Evolutionary conservation across 2,329 filamentous ascomycete genomes (phyloP).

Genomic region (Calonectria pteridis): DNA sequence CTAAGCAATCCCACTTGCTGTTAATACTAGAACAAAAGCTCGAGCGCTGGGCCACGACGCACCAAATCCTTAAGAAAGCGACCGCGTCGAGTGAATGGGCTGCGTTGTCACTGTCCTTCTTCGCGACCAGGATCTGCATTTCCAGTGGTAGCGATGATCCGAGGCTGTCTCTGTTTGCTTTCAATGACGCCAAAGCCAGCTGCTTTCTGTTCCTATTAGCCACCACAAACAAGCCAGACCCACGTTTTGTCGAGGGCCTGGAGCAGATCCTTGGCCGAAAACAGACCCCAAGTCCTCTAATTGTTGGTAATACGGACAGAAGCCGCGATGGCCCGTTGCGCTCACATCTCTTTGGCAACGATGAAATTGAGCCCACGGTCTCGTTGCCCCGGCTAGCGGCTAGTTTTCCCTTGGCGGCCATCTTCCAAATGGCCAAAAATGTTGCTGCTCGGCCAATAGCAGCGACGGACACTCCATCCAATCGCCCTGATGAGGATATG

Average conservation of each 20-base stretch:
- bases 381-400: conserved; percentile 35
- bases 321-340: background rate
- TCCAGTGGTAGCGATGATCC: conserved; percentile 20
- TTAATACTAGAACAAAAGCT: conserved; percentile 34
- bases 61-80: conserved; percentile 30
- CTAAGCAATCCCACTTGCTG: conserved; percentile 25
- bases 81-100: conserved; percentile 24
- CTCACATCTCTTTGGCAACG: background rate
- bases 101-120: conserved; percentile 35
- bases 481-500: conserved; percentile 41
- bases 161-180: conserved; percentile 5
- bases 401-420: conserved; percentile 39
- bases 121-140: conserved; percentile 40
- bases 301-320: background rate
- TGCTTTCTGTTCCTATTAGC: conserved; percentile 40
- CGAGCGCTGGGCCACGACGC: conserved; percentile 36
- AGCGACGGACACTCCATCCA: conserved; percentile 17
- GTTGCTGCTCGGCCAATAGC: conserved; percentile 34
- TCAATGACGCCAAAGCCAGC: conserved; percentile 39
- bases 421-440: conserved; percentile 36
- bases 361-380: conserved; percentile 19
- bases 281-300: background rate
- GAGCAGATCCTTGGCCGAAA: conserved; percentile 29
- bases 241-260: conserved; percentile 27
- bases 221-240: conserved; percentile 33